Percentiles rank a stretch among this genome's conserved stretches.
These are phyloP conservation scores for Xylariaceae sp. DNA, from an alignment of 2,329 filamentous ascomycete genomes.

Conservation along the genomic window DNA sequence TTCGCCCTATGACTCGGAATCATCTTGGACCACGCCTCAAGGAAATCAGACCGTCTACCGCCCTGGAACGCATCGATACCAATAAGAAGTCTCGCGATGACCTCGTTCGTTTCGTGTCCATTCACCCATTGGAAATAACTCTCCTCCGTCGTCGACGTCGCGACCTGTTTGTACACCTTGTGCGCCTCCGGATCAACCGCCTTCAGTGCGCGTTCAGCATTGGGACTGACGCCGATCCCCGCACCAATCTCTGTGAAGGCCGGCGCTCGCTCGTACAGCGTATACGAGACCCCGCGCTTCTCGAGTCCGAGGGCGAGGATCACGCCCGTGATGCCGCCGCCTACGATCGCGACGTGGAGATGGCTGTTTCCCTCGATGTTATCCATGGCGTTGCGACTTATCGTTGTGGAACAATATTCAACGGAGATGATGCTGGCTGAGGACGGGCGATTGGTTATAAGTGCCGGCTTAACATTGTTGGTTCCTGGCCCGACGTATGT, in stretches of 20 bases:
- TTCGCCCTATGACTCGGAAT: constrained; percentile 27
- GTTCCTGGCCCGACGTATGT: no score
- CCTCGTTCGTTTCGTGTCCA: constrained; percentile 29
- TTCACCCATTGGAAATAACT: constrained; percentile 43
- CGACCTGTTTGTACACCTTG: constrained; percentile 35
- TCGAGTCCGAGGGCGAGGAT: constrained; percentile 44
- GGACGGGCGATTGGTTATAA: not conserved
- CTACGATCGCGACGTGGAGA: constrained; percentile 43
- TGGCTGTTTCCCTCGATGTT: not conserved
- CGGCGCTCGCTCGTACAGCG: constrained; percentile 42
- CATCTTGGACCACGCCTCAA: constrained; percentile 36
- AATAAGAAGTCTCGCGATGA: constrained; percentile 34
- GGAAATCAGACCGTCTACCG: constrained; percentile 37
- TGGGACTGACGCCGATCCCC: constrained; percentile 48
- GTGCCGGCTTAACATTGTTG: no score
- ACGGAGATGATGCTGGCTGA: not conserved
- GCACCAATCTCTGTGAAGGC: constrained; percentile 45
- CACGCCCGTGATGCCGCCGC: constrained; percentile 47
- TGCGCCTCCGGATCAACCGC: constrained; percentile 33
- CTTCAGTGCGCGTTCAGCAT: constrained; percentile 43
- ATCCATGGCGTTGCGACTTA: not conserved
- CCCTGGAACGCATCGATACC: constrained; percentile 40
- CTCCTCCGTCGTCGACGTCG: constrained; percentile 17
- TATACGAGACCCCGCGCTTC: constrained; percentile 38
- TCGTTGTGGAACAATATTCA: not conserved